phyloP scores from a whole-genome alignment of 176 grass and related monocot species.

The Thalia dealbata region DNA sequence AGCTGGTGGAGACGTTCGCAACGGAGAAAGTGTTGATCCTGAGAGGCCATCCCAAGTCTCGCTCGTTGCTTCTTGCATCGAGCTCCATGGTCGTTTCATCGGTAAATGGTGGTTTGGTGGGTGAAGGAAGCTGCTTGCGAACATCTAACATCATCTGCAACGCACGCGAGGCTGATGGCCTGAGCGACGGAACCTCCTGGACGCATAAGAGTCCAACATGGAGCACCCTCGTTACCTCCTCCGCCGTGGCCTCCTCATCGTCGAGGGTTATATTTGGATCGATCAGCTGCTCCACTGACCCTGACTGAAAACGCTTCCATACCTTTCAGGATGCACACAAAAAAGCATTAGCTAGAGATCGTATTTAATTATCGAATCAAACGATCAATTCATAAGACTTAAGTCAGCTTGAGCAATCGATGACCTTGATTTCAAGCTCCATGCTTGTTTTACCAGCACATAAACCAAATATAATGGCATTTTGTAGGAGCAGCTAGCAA shows the following conservation, averaged over 20 bases:
- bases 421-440: too few relatives aligned
- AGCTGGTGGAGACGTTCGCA: background rate
- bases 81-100: constrained; percentile 8
- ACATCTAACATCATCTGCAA: background rate
- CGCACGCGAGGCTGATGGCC: background rate
- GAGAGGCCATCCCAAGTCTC: background rate
- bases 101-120: constrained; percentile 11
- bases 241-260: background rate
- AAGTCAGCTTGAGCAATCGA: too few relatives aligned
- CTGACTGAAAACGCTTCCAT: constrained; percentile 10
- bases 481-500: too few relatives aligned
- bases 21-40: background rate
- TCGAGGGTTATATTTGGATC: constrained; percentile 1
- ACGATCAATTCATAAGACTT: too few relatives aligned
- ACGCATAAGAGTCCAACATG: constrained; percentile 16
- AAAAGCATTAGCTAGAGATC: too few relatives aligned
- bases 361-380: too few relatives aligned
- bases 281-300: background rate
- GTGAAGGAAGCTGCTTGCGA: background rate
- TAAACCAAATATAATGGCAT: too few relatives aligned
- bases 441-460: too few relatives aligned
- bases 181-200: background rate
- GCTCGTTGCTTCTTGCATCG: background rate
- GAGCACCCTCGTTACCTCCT: background rate
- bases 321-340: background rate